Evolutionary conservation across 768 basidiomycete genomes (phyloP), one percentile per base, ranked within the genome.

Genomic region (Trametes sanguinea): DNA sequence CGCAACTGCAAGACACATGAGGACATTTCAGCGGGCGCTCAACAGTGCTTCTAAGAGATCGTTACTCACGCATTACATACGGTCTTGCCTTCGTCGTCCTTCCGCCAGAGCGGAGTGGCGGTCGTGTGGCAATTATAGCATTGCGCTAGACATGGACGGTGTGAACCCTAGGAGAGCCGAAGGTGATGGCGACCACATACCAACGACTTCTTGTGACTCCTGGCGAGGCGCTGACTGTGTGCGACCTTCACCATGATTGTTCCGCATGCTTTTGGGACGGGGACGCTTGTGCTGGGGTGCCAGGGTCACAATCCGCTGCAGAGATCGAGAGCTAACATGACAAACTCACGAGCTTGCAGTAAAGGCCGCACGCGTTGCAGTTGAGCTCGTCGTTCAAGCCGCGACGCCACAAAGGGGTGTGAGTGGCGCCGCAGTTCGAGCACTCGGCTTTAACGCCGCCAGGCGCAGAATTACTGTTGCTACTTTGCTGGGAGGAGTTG

Each of bases 121-220:
- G 90, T 93, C 27, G 92, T 94, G 69, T 92, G 89, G 77, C 92
- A 94, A 70, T 93, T 94, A 76, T 88, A 92, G 77, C 92, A 94
- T 78, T 92, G 90, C 2, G 91, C 92, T 81, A 80, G 64, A 50
- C 48, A 42, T 22, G 4, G 17, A 29, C 45, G 54, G 50, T 51
- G 55, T 65, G 46, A 66, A 64, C 54, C 32, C 51, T 64, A 65
- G 69, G 67, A 73, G 37, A n/a, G 51, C 42, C 40, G 58, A 47
- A 57, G 40, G 50, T 16, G 63, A 51, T 35, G 29, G 59, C 17
- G 10, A 16, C 51, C 48, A 79, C 83, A 72, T 75, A 87, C 88
- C 85, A 73, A 86, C 86, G 67, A 89, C 84, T 74, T 92, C 90
- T 64, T 86, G 82, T 54, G 86, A 79, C 72, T 90, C 90, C 68